Evolutionary conservation across 371 early-diverging fungal species (phyloP).

Genomic region (Zychaea mexicana): DNA sequence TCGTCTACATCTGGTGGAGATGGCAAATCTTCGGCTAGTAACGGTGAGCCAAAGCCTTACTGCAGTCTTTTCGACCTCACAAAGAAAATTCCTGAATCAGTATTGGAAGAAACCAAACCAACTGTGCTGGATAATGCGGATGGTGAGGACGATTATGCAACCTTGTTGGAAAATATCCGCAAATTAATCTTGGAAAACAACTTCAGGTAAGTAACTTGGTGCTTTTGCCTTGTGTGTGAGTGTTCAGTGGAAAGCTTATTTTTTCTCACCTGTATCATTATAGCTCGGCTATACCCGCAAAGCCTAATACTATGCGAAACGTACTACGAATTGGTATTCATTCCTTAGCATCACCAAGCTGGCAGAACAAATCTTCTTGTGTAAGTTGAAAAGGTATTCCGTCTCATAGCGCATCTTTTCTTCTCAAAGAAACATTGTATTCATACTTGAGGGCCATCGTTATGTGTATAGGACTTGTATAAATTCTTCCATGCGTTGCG

Average conservation of each 20-base stretch:
- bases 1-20: neutral
- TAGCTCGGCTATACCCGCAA: slow-evolving; percentile 52
- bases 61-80: slow-evolving; percentile 81
- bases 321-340: slow-evolving; percentile 80
- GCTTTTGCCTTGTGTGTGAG: neutral
- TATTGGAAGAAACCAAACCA: slow-evolving; percentile 52
- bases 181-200: slow-evolving; percentile 60
- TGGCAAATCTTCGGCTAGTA: neutral
- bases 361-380: slow-evolving; percentile 64
- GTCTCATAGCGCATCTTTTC: no score
- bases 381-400: slow-evolving; percentile 36
- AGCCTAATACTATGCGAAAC: slow-evolving; percentile 52
- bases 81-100: slow-evolving; percentile 55
- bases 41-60: slow-evolving; percentile 52
- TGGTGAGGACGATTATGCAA: slow-evolving; percentile 55
- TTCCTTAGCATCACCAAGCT: slow-evolving; percentile 77
- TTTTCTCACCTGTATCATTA: neutral
- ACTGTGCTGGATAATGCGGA: slow-evolving; percentile 40
- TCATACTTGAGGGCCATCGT: no score
- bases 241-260: neutral
- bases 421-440: no score
- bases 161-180: slow-evolving; percentile 58
- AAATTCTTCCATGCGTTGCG: slow-evolving; percentile 79
- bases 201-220: slow-evolving; percentile 57
- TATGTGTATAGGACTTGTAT: slow-evolving; percentile 58